Percentiles rank a stretch among this genome's conserved stretches.
Evolutionary conservation across 2,329 filamentous ascomycete genomes (phyloP).

Genomic region (Madurella mycetomatis): DNA sequence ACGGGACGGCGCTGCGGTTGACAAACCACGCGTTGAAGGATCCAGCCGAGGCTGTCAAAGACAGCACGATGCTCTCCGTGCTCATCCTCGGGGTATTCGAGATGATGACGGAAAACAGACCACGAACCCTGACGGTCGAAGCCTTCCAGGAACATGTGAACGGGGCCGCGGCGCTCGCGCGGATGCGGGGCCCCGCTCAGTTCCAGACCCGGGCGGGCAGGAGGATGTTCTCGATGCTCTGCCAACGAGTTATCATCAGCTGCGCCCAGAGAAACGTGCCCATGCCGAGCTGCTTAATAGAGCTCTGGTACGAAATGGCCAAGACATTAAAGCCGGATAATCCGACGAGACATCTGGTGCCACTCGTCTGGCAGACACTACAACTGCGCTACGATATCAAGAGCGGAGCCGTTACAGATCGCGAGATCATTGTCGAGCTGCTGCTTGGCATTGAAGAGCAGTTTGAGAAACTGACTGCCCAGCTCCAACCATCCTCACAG

Average conservation of each 20-base stretch:
- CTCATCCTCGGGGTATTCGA: conserved; percentile 53
- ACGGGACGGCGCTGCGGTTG: conserved; percentile 47
- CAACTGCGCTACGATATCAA: conserved; percentile 46
- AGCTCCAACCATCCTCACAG: conserved; percentile 39
- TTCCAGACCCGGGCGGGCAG: conserved; percentile 43
- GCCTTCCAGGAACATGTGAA: conserved; percentile 52
- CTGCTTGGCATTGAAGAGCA: conserved; percentile 40
- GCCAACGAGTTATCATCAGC: conserved; percentile 47
- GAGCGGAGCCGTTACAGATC: conserved; percentile 32
- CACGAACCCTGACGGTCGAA: conserved; percentile 43
- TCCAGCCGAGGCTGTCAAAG: conserved; percentile 41
- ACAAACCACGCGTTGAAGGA: conserved; percentile 47
- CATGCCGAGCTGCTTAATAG: conserved; percentile 44
- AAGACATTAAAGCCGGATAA: conserved; percentile 34
- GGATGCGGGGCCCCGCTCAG: conserved; percentile 45
- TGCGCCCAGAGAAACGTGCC: conserved; percentile 47
- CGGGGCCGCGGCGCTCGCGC: conserved; percentile 48
- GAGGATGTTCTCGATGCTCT: conserved; percentile 52
- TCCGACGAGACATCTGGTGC: conserved; percentile 41
- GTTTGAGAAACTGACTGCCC: conserved; percentile 37
- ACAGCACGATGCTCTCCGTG: conserved; percentile 50
- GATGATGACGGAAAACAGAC: conserved; percentile 45
- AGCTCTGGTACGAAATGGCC: conserved; percentile 42
- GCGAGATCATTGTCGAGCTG: conserved; percentile 39
- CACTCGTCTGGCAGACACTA: conserved; percentile 42